Conservation (phyloP, 192 early-diverging fungal species). For the Umbelopsis sp. region DNA sequence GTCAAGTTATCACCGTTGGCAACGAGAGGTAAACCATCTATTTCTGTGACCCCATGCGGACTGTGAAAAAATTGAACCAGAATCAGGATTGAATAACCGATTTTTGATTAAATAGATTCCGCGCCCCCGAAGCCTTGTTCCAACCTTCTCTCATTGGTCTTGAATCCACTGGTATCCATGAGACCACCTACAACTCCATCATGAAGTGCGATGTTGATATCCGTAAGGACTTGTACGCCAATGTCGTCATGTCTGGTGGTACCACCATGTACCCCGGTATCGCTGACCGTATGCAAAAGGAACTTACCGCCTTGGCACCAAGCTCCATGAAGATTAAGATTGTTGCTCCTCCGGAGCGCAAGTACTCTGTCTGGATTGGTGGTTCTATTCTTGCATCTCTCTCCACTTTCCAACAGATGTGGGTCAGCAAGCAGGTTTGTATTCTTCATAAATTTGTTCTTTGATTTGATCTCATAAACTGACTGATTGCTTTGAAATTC, state of each 20-base stretch:
- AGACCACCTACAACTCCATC: constrained; percentile 95
- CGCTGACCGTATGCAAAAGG: constrained; percentile 97
- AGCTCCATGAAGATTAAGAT: constrained; percentile 98
- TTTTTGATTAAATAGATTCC: constrained; percentile 54
- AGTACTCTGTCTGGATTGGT: constrained; percentile 99
- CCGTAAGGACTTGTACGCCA: constrained; percentile 90
- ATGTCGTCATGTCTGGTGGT: constrained; percentile 58
- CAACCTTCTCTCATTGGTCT: constrained; percentile 92
- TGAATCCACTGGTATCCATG: constrained; percentile 93
- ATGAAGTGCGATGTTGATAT: constrained; percentile 98
- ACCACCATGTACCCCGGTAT: constrained; percentile 99
- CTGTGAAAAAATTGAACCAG: no score
- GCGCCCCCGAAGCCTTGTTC: constrained; percentile 93
- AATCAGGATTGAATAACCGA: constrained; percentile 5
- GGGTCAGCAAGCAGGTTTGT: constrained; percentile 90
- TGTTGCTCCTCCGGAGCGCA: constrained; percentile 97
- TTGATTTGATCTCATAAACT: no score
- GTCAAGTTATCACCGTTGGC: constrained; percentile 97
- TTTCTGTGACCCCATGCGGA: neutral
- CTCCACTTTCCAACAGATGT: constrained; percentile 99
- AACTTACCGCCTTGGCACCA: constrained; percentile 94
- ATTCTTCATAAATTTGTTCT: neutral
- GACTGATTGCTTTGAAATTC: neutral
- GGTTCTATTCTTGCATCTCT: constrained; percentile 97
- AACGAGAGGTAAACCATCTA: constrained; percentile 76